Evolutionary conservation across 805 yeast species (phyloP).

Genomic region (Jamesozyma spencerorum): DNA sequence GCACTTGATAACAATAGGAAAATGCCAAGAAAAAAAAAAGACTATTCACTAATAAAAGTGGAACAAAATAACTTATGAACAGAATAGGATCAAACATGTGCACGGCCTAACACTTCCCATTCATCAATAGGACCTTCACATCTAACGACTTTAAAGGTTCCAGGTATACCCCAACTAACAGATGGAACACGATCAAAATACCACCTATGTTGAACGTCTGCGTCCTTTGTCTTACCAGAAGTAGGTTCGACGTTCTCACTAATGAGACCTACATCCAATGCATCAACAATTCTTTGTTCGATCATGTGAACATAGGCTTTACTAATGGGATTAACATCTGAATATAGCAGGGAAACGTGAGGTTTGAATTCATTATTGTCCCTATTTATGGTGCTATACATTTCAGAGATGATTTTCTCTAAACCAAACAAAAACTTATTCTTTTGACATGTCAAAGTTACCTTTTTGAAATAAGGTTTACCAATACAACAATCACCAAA

Average conservation of each 20-base stretch:
- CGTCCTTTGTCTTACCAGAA: constrained; percentile 5
- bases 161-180: constrained; percentile 56
- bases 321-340: constrained; percentile 55
- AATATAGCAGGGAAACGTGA: constrained; percentile 63
- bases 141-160: constrained; percentile 49
- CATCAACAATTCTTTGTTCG: constrained; percentile 56
- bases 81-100: constrained; percentile 14
- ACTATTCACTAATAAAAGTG: too few species aligned
- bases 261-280: constrained; percentile 37
- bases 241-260: constrained; percentile 3
- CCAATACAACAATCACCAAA: constrained; percentile 22
- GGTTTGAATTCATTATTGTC: constrained; percentile 47
- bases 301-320: constrained; percentile 57
- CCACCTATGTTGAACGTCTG: constrained; percentile 19
- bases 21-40: too few species aligned
- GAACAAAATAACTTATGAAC: too few species aligned
- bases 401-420: constrained; percentile 43
- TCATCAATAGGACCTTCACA: constrained; percentile 65
- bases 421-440: constrained; percentile 29
- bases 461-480: constrained; percentile 23
- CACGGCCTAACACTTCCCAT: constrained; percentile 55
- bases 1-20: too few species aligned
- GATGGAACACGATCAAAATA: constrained; percentile 12
- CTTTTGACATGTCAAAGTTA: constrained; percentile 20
- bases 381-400: constrained; percentile 35